Percentiles rank a stretch among this genome's conserved stretches.
Evolutionary conservation across 306 rosid species (phyloP).

Genomic region (Benincasa hispida): DNA sequence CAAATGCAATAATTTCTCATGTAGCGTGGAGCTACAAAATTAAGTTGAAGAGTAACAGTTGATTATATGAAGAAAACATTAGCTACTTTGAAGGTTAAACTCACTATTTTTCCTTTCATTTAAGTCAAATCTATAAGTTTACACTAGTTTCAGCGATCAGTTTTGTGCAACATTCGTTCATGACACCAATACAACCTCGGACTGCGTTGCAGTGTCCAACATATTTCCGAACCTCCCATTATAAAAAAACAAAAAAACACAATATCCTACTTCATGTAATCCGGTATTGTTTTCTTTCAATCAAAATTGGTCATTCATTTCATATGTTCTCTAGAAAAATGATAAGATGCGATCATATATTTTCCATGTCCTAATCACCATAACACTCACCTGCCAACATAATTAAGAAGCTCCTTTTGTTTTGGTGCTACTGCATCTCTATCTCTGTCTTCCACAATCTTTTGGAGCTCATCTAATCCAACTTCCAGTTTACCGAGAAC

Average conservation of each 20-base stretch:
- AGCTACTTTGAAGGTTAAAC: neutral
- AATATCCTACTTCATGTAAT: neutral
- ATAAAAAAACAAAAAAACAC: too few relatives aligned
- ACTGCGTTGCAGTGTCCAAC: too few relatives aligned
- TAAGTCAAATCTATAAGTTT: neutral
- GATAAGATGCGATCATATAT: neutral
- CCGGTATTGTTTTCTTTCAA: neutral
- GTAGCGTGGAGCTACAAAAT: neutral
- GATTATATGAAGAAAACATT: neutral
- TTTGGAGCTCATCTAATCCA: slow-evolving; percentile 80
- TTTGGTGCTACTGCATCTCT: slow-evolving; percentile 68
- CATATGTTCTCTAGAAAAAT: neutral
- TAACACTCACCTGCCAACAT: slow-evolving; percentile 67
- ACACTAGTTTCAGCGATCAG: neutral
- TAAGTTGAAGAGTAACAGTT: neutral
- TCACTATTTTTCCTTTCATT: neutral
- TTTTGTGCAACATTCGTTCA: neutral
- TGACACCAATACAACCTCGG: neutral
- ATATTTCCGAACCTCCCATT: too few relatives aligned
- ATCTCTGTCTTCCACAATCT: slow-evolving; percentile 58
- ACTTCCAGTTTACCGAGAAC: slow-evolving; percentile 67
- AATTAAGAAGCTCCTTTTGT: slow-evolving; percentile 88
- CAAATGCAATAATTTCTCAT: neutral
- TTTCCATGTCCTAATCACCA: neutral
- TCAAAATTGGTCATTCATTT: neutral